Percentiles rank a stretch among this genome's conserved stretches.
Conservation (phyloP, 441 rosid species). For the Populus hybrid region DNA sequence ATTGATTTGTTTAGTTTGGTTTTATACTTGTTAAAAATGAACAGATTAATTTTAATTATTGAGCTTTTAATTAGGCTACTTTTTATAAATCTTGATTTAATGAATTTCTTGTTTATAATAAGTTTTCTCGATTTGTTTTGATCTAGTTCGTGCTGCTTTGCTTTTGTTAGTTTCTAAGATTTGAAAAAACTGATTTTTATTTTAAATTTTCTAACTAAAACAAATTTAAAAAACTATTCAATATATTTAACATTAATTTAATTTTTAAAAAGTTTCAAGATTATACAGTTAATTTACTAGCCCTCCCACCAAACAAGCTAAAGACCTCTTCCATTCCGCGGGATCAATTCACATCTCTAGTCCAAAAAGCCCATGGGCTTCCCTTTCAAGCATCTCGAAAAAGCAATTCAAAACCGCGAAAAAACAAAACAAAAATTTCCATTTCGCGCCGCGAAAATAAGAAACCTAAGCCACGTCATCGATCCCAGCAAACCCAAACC, state of each 20-base stretch:
- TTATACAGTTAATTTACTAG: no score
- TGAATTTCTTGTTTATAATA: background rate
- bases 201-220: no score
- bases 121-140: background rate
- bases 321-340: no score
- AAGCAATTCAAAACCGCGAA: background rate
- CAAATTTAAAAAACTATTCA: background rate
- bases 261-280: background rate
- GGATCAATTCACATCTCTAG: no score
- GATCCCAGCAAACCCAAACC: background rate
- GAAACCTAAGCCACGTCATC: background rate
- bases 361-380: background rate
- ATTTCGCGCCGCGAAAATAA: background rate
- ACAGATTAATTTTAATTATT: no score
- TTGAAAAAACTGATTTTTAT: no score
- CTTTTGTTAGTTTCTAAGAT: no score
- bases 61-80: background rate
- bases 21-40: no score
- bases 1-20: no score
- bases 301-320: background rate
- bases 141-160: rapidly evolving
- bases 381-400: background rate
- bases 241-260: no score
- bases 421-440: background rate
- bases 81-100: background rate